These are phyloP conservation scores for Vigna mungo DNA, from an alignment of 306 rosid species.

Conservation along the genomic window DNA sequence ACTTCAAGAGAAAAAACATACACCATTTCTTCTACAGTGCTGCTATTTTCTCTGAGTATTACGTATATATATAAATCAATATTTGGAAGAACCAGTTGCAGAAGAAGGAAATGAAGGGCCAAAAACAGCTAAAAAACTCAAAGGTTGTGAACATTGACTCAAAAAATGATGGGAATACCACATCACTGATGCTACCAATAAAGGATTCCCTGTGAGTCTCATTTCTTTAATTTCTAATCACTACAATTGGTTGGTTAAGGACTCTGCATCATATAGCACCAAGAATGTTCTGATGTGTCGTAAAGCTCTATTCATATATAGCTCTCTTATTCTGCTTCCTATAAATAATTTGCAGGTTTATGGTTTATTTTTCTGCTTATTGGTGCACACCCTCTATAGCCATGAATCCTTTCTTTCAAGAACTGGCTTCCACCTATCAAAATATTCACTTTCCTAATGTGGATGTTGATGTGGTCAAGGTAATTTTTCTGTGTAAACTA, in stretches of 20 bases:
- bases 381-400: constrained; percentile 62
- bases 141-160: constrained; percentile 56
- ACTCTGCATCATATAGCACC: constrained; percentile 33
- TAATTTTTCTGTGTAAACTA: constrained; percentile 30
- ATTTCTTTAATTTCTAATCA: constrained; percentile 6
- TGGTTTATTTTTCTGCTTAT: constrained; percentile 60
- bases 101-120: constrained; percentile 47
- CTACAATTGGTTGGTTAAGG: constrained; percentile 34
- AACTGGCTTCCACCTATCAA: constrained; percentile 51
- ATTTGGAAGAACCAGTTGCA: constrained; percentile 23
- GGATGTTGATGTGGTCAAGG: constrained; percentile 65
- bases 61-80: not conserved
- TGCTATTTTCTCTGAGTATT: not conserved
- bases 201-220: constrained; percentile 48
- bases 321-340: not conserved
- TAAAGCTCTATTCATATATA: not conserved
- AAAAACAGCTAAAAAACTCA: constrained; percentile 42
- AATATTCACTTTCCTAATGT: constrained; percentile 48
- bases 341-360: constrained; percentile 45
- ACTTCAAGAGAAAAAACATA: not conserved
- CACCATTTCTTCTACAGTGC: not conserved
- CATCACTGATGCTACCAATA: constrained; percentile 45
- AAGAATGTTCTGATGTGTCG: not conserved
- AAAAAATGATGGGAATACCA: constrained; percentile 49
- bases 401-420: constrained; percentile 53